Evolutionary conservation across 805 yeast genomes (phyloP), one percentile per base, ranked within the genome.

Genomic region (Kluyveromyces aestuarii): DNA sequence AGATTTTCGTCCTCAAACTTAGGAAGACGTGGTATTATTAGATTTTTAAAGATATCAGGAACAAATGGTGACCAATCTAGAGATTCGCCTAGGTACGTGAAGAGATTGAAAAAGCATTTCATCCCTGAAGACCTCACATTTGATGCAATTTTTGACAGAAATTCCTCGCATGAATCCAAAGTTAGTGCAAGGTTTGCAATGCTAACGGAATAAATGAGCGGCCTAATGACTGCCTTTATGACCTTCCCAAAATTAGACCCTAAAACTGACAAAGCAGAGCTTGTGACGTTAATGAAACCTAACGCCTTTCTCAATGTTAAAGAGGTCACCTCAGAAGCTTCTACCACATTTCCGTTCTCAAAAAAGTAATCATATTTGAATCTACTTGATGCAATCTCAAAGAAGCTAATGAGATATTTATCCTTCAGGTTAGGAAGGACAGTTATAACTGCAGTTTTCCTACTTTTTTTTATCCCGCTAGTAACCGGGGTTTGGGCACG

Each of bases 1-100:
- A 84, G 70, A 62, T 91, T 93, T 57, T 85, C 96, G 39, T 69
- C 74, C 2, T 83, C 83, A 64, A 91, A 91, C 11, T 74, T 70
- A 1, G 52, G 70, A 55, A 93, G 70, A 58, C 95, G 77, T 8
- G 95, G 89, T 18, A 63, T 57, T 13, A 91, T 69, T 19, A 88
- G 70, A 21, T 69, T 60, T 2, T 65, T 61, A 58, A 77, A 84
- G 11, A 93, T 76, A 1, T 65, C 55, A 13, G 69, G 68, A 17
- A 77, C 72, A 52, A 74, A 74, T 8, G 69, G 67, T 6, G 59
- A 51, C 96, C 96, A 89, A 36, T 76, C 64, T 47, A 72, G 72
- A 2, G 60, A 51, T 0, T 70, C 73, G 8, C 81, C 82, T 39
- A 86, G 62, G 14, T 73, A 59, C 27, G 68, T 69, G 52, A 88